phyloP scores from a whole-genome alignment of 768 basidiomycete genomes.

The Serendipita sp. region DNA sequence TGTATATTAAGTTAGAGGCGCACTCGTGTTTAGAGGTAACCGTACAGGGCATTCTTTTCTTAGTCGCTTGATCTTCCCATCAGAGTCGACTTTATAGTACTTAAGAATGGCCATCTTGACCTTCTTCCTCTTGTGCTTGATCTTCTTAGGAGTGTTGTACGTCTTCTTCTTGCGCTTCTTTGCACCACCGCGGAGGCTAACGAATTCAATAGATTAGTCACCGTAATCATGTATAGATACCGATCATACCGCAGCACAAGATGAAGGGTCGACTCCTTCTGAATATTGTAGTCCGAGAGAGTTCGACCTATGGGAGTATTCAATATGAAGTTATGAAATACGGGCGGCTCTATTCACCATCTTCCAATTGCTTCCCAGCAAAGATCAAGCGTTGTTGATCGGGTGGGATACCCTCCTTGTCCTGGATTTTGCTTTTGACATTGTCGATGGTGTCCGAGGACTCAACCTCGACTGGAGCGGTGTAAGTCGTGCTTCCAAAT shows the following conservation, averaged over 20 bases:
- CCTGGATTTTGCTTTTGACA: conserved; percentile 95
- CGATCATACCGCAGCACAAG: conserved; percentile 44
- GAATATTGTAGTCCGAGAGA: conserved; percentile 80
- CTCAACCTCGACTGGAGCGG: conserved; percentile 65
- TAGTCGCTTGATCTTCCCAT: conserved; percentile 98
- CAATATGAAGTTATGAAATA: neutral
- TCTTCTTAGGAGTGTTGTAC: conserved; percentile 98
- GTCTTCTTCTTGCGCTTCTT: conserved; percentile 99
- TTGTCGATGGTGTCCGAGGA: conserved; percentile 96
- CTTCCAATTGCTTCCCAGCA: conserved; percentile 98
- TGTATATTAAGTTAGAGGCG: conserved; percentile 10
- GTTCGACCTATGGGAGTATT: neutral
- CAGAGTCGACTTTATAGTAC: conserved; percentile 99
- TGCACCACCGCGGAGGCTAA: conserved; percentile 91
- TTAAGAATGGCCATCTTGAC: conserved; percentile 99
- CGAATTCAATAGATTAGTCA: neutral
- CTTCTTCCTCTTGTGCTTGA: conserved; percentile 99
- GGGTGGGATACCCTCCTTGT: conserved; percentile 90
- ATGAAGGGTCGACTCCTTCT: conserved; percentile 98
- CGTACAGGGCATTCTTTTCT: conserved; percentile 90
- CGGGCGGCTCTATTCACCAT: conserved; percentile 67
- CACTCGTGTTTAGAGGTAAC: conserved; percentile 14
- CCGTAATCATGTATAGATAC: no score
- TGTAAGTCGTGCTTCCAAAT: neutral
- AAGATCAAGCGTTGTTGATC: conserved; percentile 98